phyloP scores from a whole-genome alignment of 2,329 filamentous ascomycete species.

The Domatiomyces catenatus region DNA sequence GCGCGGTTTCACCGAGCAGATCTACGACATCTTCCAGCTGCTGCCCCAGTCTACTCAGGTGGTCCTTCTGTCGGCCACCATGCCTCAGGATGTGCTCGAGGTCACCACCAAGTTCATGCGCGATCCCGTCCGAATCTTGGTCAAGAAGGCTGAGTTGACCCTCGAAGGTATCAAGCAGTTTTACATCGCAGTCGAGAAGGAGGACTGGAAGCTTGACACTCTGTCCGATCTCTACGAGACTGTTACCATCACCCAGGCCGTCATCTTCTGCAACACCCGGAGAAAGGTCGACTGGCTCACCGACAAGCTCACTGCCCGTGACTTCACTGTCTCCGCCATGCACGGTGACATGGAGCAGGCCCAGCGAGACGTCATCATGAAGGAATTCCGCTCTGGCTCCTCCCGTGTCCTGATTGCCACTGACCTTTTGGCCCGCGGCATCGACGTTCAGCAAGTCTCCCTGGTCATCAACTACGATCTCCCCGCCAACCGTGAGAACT shows the following conservation, averaged over 20 bases:
- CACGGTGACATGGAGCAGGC: conserved; percentile 98
- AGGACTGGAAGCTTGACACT: conserved; percentile 99
- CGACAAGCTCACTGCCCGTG: conserved; percentile 93
- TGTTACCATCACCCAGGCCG: conserved; percentile 96
- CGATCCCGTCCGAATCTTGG: conserved; percentile 93
- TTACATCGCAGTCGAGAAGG: conserved; percentile 99
- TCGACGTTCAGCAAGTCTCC: conserved; percentile 98
- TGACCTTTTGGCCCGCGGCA: conserved; percentile 95
- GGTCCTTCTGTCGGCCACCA: conserved; percentile 91
- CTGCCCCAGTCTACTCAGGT: conserved; percentile 97
- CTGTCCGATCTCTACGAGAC: conserved; percentile 98
- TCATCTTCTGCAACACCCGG: conserved; percentile 99
- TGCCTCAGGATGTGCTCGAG: conserved; percentile 97
- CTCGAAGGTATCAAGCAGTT: conserved; percentile 99
- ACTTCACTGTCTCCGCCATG: conserved; percentile 99
- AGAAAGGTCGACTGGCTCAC: conserved; percentile 99
- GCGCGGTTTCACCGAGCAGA: conserved; percentile 99
- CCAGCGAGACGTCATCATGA: conserved; percentile 99
- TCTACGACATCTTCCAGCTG: conserved; percentile 99
- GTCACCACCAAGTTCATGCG: conserved; percentile 99
- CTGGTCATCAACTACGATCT: conserved; percentile 99
- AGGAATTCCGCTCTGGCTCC: conserved; percentile 98
- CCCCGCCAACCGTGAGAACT: conserved; percentile 98
- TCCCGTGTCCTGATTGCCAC: conserved; percentile 98
- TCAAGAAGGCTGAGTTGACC: conserved; percentile 99